Conservation (phyloP, 1,284 basidiomycete species). For the Marasmius fiardii region DNA sequence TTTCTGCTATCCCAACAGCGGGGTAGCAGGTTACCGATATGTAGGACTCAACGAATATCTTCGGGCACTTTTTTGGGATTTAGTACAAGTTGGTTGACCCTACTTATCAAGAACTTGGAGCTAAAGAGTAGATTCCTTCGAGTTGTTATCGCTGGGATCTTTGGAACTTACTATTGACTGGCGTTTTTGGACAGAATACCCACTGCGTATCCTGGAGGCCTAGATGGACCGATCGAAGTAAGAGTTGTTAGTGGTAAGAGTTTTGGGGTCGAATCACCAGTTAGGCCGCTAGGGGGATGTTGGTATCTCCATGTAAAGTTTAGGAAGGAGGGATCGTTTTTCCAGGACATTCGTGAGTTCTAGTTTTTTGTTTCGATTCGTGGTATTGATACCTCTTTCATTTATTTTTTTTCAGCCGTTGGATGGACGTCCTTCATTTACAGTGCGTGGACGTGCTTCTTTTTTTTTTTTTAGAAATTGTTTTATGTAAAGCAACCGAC, state of each 20-base stretch:
- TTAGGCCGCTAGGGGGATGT: slow-evolving; percentile 87
- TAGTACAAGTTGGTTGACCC: slow-evolving; percentile 84
- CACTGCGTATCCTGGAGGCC: slow-evolving; percentile 67
- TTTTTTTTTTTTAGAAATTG: background rate
- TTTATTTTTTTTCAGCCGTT: slow-evolving; percentile 37
- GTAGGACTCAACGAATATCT: no score
- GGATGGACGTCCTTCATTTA: slow-evolving; percentile 86
- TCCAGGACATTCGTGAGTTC: slow-evolving; percentile 79
- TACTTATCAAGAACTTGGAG: slow-evolving; percentile 73
- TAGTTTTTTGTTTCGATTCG: background rate
- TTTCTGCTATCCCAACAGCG: background rate
- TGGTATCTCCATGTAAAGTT: slow-evolving; percentile 90
- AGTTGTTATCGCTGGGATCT: no score
- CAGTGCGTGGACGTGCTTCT: slow-evolving; percentile 39
- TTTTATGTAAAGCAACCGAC: slow-evolving; percentile 5
- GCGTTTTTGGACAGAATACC: slow-evolving; percentile 55
- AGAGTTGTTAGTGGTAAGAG: slow-evolving; percentile 90
- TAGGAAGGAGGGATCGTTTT: slow-evolving; percentile 61
- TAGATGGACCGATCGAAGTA: slow-evolving; percentile 68
- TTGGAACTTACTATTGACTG: no score
- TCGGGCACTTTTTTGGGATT: slow-evolving; percentile 29
- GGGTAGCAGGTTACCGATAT: no score
- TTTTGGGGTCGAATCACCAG: slow-evolving; percentile 83
- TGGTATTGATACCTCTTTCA: background rate
- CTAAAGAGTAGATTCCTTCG: slow-evolving; percentile 53